Base-by-base conservation (phyloP, 116 monocot genomes). In the Zostera marina region DNA sequence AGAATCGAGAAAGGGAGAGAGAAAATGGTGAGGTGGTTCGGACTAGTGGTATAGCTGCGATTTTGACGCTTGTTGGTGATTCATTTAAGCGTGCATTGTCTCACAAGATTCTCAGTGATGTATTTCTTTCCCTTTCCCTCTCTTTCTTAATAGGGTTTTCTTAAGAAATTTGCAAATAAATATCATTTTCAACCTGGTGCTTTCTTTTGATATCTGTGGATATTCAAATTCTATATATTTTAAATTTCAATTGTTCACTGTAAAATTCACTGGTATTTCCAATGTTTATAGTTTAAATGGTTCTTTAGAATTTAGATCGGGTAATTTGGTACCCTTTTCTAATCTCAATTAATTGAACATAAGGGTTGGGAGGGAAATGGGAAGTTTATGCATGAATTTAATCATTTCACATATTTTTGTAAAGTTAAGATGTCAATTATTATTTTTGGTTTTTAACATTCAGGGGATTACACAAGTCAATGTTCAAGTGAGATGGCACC, bases 401-500 rank as follows among this genome's bases (percentile, higher is more conserved):
- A 5, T 13, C 39, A 10, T 72, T 58, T 67, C 60, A 51, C 63
- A 51, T 57, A 19, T 51, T 10, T 51, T 51, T 21, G 7, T 19
- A 21, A 51, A 19, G 15, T 51, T 51, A 51, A 51, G 16, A 19
- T 10, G 15, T 51, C 9, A 3, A 32, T 9, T 4, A 38, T 56
- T 7, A 32, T 41, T 56, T 15, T 32, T 1, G 9, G 11, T 24
- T 56, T 26, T 56, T 3, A 38, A 39, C 8, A 22, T 32, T 52
- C 52, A 98, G 96, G 65, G 71, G 59, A 80, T 63, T 47, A 14
- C 69, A 64, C 65, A 80, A 70, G 58, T 78, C 65, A 78, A 74
- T 73, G 58, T 63, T 17, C 79, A 83, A 73, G 75, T 71, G 68
- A 64, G 77, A 60, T 98, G 98, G 98, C 74, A 90, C 54, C 80